Conservation (phyloP, 805 yeast genomes). For the Metschnikowia koreensis region DNA sequence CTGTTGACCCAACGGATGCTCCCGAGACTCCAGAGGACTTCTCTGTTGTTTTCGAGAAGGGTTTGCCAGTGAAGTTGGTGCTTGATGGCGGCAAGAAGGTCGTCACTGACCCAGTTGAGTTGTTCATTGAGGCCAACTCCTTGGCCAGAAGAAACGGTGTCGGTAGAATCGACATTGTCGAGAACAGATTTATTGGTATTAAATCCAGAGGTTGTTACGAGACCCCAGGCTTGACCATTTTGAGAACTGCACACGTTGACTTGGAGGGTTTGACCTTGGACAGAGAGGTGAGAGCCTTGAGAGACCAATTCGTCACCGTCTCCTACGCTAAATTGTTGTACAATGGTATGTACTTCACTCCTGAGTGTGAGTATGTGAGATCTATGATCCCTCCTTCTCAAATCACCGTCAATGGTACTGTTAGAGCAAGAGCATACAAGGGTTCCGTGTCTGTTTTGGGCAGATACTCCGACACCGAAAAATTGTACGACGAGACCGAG, state of each 20-base stretch:
- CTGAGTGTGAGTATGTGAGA: slow-evolving; percentile 96
- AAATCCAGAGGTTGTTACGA: slow-evolving; percentile 99
- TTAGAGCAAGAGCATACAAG: slow-evolving; percentile 90
- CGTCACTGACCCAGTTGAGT: slow-evolving; percentile 85
- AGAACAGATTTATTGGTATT: slow-evolving; percentile 97
- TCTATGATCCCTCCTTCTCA: slow-evolving; percentile 94
- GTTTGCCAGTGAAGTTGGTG: slow-evolving; percentile 80
- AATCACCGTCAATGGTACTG: slow-evolving; percentile 92
- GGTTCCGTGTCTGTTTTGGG: slow-evolving; percentile 84
- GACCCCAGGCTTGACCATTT: slow-evolving; percentile 95
- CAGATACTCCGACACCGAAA: slow-evolving; percentile 93
- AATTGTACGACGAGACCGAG: slow-evolving; percentile 95
- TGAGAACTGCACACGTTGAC: slow-evolving; percentile 93
- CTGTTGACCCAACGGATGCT: slow-evolving; percentile 93
- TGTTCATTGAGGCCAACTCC: slow-evolving; percentile 89
- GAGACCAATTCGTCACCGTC: slow-evolving; percentile 95
- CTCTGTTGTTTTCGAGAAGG: slow-evolving; percentile 76
- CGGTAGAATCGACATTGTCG: slow-evolving; percentile 98
- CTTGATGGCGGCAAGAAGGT: slow-evolving; percentile 58
- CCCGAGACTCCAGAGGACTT: slow-evolving; percentile 92
- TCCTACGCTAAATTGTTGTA: slow-evolving; percentile 85
- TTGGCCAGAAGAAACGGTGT: slow-evolving; percentile 99
- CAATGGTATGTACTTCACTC: slow-evolving; percentile 97
- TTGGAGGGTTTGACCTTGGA: slow-evolving; percentile 95
- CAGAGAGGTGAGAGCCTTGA: slow-evolving; percentile 94